These are phyloP conservation scores for Xylaria curta DNA, from an alignment of 495 filamentous ascomycete species.

Conservation along the genomic window DNA sequence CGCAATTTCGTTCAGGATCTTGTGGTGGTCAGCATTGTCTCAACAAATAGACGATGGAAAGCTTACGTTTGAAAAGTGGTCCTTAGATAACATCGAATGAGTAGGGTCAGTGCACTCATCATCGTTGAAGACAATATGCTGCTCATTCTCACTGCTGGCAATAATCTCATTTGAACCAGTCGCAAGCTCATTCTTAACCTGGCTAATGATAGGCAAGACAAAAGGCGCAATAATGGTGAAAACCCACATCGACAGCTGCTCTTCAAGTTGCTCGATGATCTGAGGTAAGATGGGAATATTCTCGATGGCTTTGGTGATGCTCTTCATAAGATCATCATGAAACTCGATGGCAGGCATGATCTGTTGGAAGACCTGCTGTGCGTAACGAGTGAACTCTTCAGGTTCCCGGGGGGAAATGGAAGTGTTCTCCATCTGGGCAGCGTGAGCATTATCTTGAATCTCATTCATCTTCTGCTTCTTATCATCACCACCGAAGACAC, in stretches of 20 bases:
- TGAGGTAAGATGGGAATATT: conserved; percentile 80
- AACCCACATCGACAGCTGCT: conserved; percentile 82
- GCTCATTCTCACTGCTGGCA: conserved; percentile 75
- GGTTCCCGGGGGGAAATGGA: conserved; percentile 73
- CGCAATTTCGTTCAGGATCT: conserved; percentile 85
- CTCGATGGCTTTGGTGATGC: conserved; percentile 76
- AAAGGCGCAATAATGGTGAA: conserved; percentile 86
- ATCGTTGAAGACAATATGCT: conserved; percentile 85
- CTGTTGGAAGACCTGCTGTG: conserved; percentile 70
- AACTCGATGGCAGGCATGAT: conserved; percentile 87
- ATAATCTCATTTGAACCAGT: conserved; percentile 89
- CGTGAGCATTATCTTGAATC: conserved; percentile 69
- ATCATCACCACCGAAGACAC: conserved; percentile 72
- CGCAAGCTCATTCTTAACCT: conserved; percentile 82
- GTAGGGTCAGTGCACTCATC: conserved; percentile 78
- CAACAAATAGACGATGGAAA: conserved; percentile 20
- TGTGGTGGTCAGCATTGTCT: conserved; percentile 35
- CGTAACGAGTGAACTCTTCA: conserved; percentile 73
- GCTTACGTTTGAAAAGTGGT: conserved; percentile 78
- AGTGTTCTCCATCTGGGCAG: conserved; percentile 69
- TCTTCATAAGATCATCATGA: conserved; percentile 84
- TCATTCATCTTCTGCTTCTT: conserved; percentile 70
- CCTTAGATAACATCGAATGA: conserved; percentile 95
- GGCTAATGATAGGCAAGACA: conserved; percentile 81
- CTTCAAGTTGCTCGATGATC: conserved; percentile 78